Conservation (phyloP, 495 filamentous ascomycete species). For the Chaetomium fimeti region DNA sequence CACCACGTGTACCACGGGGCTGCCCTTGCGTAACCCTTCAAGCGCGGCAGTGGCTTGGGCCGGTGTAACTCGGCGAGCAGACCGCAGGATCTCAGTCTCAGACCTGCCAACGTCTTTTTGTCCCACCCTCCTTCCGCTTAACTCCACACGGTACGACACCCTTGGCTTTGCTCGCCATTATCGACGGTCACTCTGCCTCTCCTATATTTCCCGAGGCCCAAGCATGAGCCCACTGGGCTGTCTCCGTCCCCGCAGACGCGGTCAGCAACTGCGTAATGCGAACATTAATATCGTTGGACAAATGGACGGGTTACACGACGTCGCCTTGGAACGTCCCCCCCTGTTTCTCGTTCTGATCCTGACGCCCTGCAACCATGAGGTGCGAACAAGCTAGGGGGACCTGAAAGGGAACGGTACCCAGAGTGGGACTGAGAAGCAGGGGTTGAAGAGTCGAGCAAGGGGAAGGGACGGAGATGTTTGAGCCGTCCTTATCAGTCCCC, state of each 20-base stretch:
- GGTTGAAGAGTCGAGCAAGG: neutral
- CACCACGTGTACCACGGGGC: conserved; percentile 9
- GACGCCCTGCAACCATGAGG: neutral
- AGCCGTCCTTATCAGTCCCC: neutral
- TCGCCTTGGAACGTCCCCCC: neutral
- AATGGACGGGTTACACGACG: conserved; percentile 2
- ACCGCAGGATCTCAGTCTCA: conserved; percentile 17
- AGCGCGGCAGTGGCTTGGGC: conserved; percentile 13
- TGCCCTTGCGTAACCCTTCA: conserved; percentile 10
- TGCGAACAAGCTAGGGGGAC: neutral
- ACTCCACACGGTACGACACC: neutral
- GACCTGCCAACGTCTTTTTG: conserved; percentile 7
- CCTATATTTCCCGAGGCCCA: neutral
- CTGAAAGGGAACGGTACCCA: conserved; percentile 10
- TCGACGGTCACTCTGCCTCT: neutral
- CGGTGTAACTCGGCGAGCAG: conserved; percentile 8
- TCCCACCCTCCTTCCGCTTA: conserved; percentile 2
- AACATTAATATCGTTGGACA: neutral
- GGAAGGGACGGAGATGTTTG: neutral
- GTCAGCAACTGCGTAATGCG: conserved; percentile 9
- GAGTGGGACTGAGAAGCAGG: neutral
- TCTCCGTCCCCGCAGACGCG: conserved; percentile 1
- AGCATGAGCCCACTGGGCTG: neutral
- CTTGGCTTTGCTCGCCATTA: neutral
- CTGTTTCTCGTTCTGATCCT: neutral